Base-by-base conservation (phyloP, 331 rosid species). In the Stylosanthes scabra region DNA sequence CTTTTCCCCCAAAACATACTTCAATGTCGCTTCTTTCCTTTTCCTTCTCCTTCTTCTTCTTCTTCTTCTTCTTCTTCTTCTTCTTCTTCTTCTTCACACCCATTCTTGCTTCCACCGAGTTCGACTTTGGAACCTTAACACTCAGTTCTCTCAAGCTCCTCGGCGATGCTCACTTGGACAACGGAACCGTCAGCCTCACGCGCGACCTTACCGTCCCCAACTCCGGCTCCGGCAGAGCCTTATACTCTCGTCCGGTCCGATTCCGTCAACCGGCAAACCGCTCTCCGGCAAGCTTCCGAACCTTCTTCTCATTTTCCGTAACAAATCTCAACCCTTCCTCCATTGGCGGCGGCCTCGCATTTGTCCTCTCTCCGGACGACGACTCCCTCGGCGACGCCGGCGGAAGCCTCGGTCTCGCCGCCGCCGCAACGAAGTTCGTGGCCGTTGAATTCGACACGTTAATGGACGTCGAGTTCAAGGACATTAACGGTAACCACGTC, bases 401-500 rank as follows among this genome's bases (percentile, higher is more conserved):
- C 0, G 98, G 98, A 8, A 85, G 49, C 50, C 80, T 95, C 20
- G 98, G 99, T 0, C 86, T 95, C 13, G 40, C 82, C 27, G 31
- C 25, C 11, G 4, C 68, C 14, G 77, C 80, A 1, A 25, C 52
- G 2, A 83, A 80, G 0, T 95, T 84, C 42, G 45, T 95, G 45
- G 99, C 98, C 13, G 93, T 92, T 7, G 99, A 95, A 67, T 95
- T 92, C 50, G 99, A 95, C 52, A 95, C 99, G 0, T 82, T 92
- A 0, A 92, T 92, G 99, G 98, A 95, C 80, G 93, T 87, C 6
- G 97, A 88, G 75, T 95, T 88, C 77, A 83, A 84, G 41, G 99
- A 95, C 74, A 88, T 92, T 78, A 95, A 95, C n/a, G 91, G 99
- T 3, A 95, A 95, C 84, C 99, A 95, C 72, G 97, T 95, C 12